phyloP scores from a whole-genome alignment of 805 yeast genomes.

The Wickerhamiella australiensis region DNA sequence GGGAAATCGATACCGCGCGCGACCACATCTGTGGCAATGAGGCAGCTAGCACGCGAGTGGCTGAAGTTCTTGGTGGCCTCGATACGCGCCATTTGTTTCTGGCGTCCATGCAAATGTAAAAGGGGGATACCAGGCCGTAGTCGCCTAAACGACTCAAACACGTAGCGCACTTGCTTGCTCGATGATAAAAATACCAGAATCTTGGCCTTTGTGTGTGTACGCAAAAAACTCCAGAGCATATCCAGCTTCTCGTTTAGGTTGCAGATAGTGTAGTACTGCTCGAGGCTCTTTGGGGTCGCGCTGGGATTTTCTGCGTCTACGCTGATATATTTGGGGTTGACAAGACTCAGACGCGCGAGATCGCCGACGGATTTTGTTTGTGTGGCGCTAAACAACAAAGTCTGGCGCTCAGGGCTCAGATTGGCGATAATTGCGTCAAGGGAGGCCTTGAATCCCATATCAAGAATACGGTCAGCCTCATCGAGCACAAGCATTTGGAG shows the following conservation, averaged over 20 bases:
- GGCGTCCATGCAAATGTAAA: conserved; percentile 77
- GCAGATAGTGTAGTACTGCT: conserved; percentile 67
- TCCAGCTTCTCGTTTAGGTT: conserved; percentile 74
- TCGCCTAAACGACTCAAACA: conserved; percentile 74
- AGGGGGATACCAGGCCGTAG: conserved; percentile 86
- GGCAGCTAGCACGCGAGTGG: conserved; percentile 64
- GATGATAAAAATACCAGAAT: conserved; percentile 76
- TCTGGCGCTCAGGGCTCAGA: conserved; percentile 71
- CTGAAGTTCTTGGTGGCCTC: conserved; percentile 73
- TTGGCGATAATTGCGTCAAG: conserved; percentile 68
- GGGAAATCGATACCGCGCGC: conserved; percentile 91
- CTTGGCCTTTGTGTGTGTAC: conserved; percentile 68
- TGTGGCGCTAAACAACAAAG: conserved; percentile 77
- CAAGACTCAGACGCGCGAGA: conserved; percentile 64
- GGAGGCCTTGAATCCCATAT: conserved; percentile 83
- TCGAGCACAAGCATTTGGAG: conserved; percentile 71
- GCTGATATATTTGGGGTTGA: conserved; percentile 49
- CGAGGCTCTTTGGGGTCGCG: conserved; percentile 71
- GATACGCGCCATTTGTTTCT: conserved; percentile 76
- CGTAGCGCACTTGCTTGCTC: conserved; percentile 81
- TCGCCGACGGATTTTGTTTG: conserved; percentile 74
- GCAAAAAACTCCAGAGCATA: conserved; percentile 72
- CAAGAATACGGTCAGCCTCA: conserved; percentile 86
- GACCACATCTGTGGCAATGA: conserved; percentile 82
- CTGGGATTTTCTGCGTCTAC: conserved; percentile 30